These are phyloP conservation scores for Byssochlamys sp. DNA, from an alignment of 2,329 filamentous ascomycete species.

Conservation along the genomic window DNA sequence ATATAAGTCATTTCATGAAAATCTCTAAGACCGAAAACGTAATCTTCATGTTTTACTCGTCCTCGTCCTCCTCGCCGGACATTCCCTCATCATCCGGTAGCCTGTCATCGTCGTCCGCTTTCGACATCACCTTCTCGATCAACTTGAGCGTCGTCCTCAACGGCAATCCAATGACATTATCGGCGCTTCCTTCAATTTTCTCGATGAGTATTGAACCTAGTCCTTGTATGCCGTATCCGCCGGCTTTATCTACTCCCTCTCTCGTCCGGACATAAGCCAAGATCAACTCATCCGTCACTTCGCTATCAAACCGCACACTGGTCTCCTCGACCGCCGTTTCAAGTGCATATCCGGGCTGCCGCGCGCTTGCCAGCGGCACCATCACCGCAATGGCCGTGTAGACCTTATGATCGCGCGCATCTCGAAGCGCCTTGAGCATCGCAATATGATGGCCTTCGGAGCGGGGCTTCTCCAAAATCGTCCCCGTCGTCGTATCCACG, in stretches of 20 bases:
- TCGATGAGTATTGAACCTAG: slow-evolving; percentile 78
- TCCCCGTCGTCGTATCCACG: slow-evolving; percentile 58
- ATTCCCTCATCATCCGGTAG: slow-evolving; percentile 40
- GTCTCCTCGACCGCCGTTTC: slow-evolving; percentile 82
- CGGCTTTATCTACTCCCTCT: slow-evolving; percentile 91
- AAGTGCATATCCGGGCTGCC: slow-evolving; percentile 75
- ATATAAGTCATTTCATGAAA: neutral
- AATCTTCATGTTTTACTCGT: slow-evolving; percentile 3
- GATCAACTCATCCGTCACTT: slow-evolving; percentile 71
- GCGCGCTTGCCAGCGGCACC: slow-evolving; percentile 67
- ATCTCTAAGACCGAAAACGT: neutral
- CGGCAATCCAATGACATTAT: slow-evolving; percentile 90
- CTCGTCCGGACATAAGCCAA: slow-evolving; percentile 59
- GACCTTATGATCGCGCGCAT: slow-evolving; percentile 68
- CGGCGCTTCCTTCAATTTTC: slow-evolving; percentile 75
- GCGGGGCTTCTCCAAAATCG: slow-evolving; percentile 82
- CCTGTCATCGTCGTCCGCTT: slow-evolving; percentile 56
- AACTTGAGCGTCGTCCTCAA: slow-evolving; percentile 66
- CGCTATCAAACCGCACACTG: slow-evolving; percentile 70
- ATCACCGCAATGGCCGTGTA: slow-evolving; percentile 79
- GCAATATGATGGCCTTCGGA: slow-evolving; percentile 69
- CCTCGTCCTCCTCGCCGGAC: slow-evolving; percentile 17
- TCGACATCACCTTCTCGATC: slow-evolving; percentile 78
- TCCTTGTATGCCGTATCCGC: slow-evolving; percentile 89
- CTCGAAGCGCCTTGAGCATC: slow-evolving; percentile 74